Base-by-base conservation (phyloP, 1,139 yeast species). In the Scheffersomyces stambukii region DNA sequence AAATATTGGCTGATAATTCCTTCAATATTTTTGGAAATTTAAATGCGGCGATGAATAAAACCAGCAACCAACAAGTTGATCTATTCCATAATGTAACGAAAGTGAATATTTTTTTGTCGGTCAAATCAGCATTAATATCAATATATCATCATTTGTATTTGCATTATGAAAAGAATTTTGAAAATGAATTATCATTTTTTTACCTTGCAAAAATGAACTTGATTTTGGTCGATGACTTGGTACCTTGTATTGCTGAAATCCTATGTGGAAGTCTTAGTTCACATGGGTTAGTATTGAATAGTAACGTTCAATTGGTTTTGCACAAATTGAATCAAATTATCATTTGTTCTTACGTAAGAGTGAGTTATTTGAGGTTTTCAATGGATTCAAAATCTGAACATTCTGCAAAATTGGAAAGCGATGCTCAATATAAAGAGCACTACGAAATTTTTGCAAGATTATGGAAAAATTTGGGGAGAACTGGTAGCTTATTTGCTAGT, bases 61-160 rank as follows among this genome's bases (percentile, higher is more conserved):
- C 13, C 8, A 25, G 20, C 6, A 26, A 10, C 20, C 33, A 25
- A 9, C 17, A 19, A 8, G 11, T 32, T 5, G 19, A 25, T 6
- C 30, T 21, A 11, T 32, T 25, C 22, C 22, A 21, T 16, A 28
- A 34, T 19, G 24, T 26, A 8, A 29, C 28, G 13, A 33, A 36
- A 16, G 8, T 27, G 3, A 26, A 21, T n/a, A 34, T 32, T 15
- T 34, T 27, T 18, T 14, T 28, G 10, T 18, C 35, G 5, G 25
- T 26, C 12, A 45, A 48, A 27, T 35, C 50, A 3, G 54, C 64
- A 27, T 39, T 54, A 25, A 33, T 51, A 20, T 46, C 61, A 8
- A 38, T 62, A 5, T 45, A 54, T 31, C 54, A 53, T 28, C 58
- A 56, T 32, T 39, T 64, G 8, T 48, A 54, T 35, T 40, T 59